Conservation (phyloP, 2,329 filamentous ascomycete genomes). For the Fusarium chuoi region DNA sequence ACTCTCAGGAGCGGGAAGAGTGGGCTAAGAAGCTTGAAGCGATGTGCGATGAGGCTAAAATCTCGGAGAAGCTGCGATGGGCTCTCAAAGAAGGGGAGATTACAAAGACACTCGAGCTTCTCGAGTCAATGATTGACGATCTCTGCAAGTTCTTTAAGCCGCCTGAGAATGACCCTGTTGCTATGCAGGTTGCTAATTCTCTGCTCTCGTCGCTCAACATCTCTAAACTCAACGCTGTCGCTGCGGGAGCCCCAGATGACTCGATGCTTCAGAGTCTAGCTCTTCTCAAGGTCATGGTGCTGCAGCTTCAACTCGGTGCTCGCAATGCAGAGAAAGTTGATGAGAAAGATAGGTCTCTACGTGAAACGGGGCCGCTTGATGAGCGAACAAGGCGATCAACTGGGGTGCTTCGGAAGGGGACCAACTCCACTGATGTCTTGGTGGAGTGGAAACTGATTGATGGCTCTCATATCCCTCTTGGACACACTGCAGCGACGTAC, state of each 20-base stretch:
- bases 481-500: background rate
- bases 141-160: background rate
- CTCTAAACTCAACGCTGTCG: accelerated
- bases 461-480: background rate
- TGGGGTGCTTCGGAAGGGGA: background rate
- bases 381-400: accelerated
- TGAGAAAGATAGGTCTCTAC: background rate
- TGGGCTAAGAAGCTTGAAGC: background rate
- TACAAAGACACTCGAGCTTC: background rate
- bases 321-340: background rate
- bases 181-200: background rate
- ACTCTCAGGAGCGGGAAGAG: background rate
- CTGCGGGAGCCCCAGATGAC: background rate
- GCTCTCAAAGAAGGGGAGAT: background rate
- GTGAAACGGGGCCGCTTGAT: background rate
- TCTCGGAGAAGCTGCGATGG: background rate
- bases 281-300: background rate
- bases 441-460: background rate
- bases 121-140: background rate
- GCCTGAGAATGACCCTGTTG: background rate
- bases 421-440: background rate
- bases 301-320: background rate
- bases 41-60: background rate
- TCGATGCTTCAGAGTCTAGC: background rate
- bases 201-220: background rate